Evolutionary conservation across 495 filamentous ascomycete species (phyloP).

Genomic region (Penicillium crystallinum): DNA sequence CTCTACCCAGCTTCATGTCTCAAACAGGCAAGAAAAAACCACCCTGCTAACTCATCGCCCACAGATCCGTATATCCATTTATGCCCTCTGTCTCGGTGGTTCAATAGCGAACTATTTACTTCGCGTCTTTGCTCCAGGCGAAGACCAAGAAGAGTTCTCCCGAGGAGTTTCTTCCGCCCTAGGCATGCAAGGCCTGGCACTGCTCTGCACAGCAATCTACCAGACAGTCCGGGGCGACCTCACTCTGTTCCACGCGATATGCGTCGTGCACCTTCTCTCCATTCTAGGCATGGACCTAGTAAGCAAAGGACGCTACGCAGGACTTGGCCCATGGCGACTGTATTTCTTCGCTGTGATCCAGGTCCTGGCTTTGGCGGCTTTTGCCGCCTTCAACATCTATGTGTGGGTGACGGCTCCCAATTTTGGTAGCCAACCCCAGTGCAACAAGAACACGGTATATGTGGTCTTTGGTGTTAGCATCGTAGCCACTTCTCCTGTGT

Average conservation of each 20-base stretch:
- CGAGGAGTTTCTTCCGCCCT: slow-evolving; percentile 15
- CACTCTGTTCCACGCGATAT: slow-evolving; percentile 18
- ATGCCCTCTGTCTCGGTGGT: slow-evolving; percentile 16
- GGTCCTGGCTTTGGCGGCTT: slow-evolving; percentile 10
- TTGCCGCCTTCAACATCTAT: slow-evolving; percentile 15
- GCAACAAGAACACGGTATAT: slow-evolving; percentile 11
- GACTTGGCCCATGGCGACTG: slow-evolving; percentile 13
- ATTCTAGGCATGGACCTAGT: slow-evolving; percentile 12
- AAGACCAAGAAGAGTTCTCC: slow-evolving; percentile 16
- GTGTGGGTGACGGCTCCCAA: slow-evolving; percentile 14
- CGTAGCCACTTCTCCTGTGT: slow-evolving; percentile 12
- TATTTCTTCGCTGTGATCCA: slow-evolving; percentile 11
- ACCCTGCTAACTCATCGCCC: not conserved
- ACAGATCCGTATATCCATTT: slow-evolving; percentile 16
- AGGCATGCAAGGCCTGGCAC: slow-evolving; percentile 15
- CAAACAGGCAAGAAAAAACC: not conserved
- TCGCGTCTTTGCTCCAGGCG: slow-evolving; percentile 10
- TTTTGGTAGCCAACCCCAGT: slow-evolving; percentile 12
- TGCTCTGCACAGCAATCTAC: slow-evolving; percentile 19
- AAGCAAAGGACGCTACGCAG: slow-evolving; percentile 17
- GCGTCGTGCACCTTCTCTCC: slow-evolving; percentile 14
- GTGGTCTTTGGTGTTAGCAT: slow-evolving; percentile 17
- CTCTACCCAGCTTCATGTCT: not conserved
- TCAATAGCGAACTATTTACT: slow-evolving; percentile 14
- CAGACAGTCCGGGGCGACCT: slow-evolving; percentile 14